phyloP scores from a whole-genome alignment of 208 protist species.

The Leishmania major region DNA sequence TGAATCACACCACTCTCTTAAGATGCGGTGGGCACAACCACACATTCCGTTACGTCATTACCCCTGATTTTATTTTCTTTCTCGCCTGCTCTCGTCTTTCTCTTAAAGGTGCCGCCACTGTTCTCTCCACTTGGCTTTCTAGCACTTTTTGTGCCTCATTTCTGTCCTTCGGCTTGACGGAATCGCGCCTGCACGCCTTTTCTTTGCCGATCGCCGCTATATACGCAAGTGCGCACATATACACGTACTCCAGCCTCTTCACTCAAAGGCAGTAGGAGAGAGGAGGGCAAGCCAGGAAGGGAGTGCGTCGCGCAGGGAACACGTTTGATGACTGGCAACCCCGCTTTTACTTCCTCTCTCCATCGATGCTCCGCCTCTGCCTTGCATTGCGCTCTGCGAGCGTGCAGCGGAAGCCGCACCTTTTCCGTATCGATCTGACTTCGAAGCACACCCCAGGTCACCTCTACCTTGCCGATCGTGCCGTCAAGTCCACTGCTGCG shows the following conservation, averaged over 20 bases:
- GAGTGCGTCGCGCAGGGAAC: neutral
- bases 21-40: neutral
- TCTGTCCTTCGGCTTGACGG: neutral
- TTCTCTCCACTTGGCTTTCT: neutral
- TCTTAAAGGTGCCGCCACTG: neutral
- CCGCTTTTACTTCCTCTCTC: neutral
- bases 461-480: conserved; percentile 76
- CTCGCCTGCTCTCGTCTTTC: neutral
- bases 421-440: conserved; percentile 23
- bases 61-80: neutral
- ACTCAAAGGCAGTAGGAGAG: conserved; percentile 1
- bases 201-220: neutral
- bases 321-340: neutral
- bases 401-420: conserved; percentile 14
- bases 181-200: neutral
- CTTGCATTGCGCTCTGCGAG: conserved; percentile 12
- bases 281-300: neutral
- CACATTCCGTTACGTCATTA: conserved; percentile 3
- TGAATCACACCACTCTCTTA: neutral
- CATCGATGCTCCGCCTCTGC: conserved; percentile 21
- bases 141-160: neutral
- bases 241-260: neutral
- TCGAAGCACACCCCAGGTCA: conserved; percentile 27
- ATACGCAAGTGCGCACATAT: conserved; percentile 1
- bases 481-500: conserved; percentile 59